Evolutionary conservation across 768 basidiomycete species (phyloP).

Genomic region (Boletus huronensis): DNA sequence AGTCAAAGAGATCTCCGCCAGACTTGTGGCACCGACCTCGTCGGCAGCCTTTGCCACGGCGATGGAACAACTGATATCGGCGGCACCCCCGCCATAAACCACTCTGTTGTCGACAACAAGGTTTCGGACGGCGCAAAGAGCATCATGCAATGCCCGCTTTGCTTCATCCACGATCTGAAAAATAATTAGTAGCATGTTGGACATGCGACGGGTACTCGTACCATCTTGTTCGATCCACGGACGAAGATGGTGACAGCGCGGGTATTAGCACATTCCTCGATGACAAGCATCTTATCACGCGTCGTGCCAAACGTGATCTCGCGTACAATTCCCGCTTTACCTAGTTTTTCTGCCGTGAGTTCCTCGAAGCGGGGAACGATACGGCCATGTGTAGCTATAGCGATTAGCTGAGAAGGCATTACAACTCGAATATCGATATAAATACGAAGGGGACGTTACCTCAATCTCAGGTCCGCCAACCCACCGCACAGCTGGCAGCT

Average conservation of each 20-base stretch:
- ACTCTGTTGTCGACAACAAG: conserved; percentile 93
- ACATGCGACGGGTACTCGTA: conserved; percentile 30
- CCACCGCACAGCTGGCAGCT: conserved; percentile 96
- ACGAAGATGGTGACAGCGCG: conserved; percentile 97
- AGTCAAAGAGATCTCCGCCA: not conserved
- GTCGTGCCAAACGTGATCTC: conserved; percentile 97
- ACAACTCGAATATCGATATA: not conserved
- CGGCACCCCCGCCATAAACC: conserved; percentile 97
- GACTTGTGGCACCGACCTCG: conserved; percentile 50
- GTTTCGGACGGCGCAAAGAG: conserved; percentile 95
- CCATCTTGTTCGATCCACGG: conserved; percentile 99
- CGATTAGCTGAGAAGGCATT: conserved; percentile 66
- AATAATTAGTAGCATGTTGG: not conserved
- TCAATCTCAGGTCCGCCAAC: conserved; percentile 99
- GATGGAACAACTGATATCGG: conserved; percentile 92
- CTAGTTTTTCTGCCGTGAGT: conserved; percentile 85
- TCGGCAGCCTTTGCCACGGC: conserved; percentile 95
- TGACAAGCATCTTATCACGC: conserved; percentile 98
- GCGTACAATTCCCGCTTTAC: conserved; percentile 88
- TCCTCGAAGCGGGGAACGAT: conserved; percentile 99
- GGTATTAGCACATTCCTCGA: conserved; percentile 97
- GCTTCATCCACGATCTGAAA: conserved; percentile 96
- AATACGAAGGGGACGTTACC: conserved; percentile 39
- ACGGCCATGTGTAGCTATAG: conserved; percentile 96
- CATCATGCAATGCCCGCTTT: conserved; percentile 96